Conservation (phyloP, 2,329 filamentous ascomycete genomes). For the Talaromyces verruculosus region DNA sequence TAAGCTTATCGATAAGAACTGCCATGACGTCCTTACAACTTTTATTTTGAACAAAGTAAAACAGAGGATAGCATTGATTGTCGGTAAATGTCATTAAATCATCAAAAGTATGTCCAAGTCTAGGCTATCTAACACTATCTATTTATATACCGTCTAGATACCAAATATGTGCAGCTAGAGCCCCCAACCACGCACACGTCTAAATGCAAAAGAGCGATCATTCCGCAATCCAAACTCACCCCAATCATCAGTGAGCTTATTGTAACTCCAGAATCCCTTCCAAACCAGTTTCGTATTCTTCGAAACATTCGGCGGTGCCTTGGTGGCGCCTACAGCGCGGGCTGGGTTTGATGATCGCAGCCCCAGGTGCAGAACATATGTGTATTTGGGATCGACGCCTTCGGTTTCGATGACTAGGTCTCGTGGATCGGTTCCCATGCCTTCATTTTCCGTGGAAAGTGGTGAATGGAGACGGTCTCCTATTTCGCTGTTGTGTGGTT, state of each 20-base stretch:
- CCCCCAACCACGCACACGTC: constrained; percentile 61
- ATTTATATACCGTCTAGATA: neutral
- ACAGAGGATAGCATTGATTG: neutral
- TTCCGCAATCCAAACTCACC: constrained; percentile 71
- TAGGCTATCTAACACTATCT: neutral
- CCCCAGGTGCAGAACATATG: constrained; percentile 77
- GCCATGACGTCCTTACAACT: neutral
- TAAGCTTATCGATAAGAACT: constrained; percentile 22
- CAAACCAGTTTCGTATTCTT: constrained; percentile 86
- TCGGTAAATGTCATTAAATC: neutral
- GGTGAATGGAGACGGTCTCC: constrained; percentile 48
- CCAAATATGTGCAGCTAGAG: constrained; percentile 29
- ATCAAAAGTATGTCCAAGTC: neutral
- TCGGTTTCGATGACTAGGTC: constrained; percentile 84
- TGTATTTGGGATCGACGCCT: constrained; percentile 74
- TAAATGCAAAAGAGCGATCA: constrained; percentile 59
- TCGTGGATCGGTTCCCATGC: constrained; percentile 41
- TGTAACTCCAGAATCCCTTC: constrained; percentile 90
- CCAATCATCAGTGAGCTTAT: constrained; percentile 86
- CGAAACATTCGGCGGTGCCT: constrained; percentile 43
- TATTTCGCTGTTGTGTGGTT: constrained; percentile 26
- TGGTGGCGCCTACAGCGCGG: constrained; percentile 43
- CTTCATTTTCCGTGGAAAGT: constrained; percentile 25
- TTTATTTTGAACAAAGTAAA: neutral
- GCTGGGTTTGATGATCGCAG: constrained; percentile 61